phyloP scores from a whole-genome alignment of 208 protist genomes.

The Leishmania guyanensis region DNA sequence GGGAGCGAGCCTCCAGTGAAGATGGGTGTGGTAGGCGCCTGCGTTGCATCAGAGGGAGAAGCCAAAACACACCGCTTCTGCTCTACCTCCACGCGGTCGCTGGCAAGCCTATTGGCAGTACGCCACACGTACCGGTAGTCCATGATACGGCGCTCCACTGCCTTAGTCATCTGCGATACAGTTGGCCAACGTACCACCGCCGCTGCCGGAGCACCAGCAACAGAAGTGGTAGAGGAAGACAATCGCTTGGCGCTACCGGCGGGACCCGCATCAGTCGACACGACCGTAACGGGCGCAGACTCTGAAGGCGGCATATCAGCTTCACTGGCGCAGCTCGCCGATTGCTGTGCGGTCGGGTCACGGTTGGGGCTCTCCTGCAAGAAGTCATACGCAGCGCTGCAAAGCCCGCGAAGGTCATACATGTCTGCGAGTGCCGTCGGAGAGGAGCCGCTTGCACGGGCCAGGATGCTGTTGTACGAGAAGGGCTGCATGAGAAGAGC shows the following conservation, averaged over 20 bases:
- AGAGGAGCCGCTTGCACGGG: not conserved
- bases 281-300: not conserved
- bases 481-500: conserved; percentile 3
- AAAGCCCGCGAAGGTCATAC: conserved; percentile 1
- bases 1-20: not conserved
- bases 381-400: not conserved
- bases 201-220: not conserved
- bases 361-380: not conserved
- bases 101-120: not conserved
- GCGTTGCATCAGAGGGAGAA: not conserved
- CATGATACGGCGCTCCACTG: conserved; percentile 10
- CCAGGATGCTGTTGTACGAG: conserved; percentile 2
- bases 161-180: conserved; percentile 7
- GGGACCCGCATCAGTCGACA: not conserved
- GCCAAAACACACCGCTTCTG: not conserved
- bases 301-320: not conserved
- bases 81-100: not conserved
- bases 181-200: not conserved
- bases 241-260: not conserved
- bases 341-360: not conserved
- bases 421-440: not conserved
- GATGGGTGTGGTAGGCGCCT: not conserved
- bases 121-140: conserved; percentile 6
- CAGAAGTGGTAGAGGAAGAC: not conserved
- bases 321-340: not conserved